Base-by-base conservation (phyloP, 805 yeast species). In the Saccharomycopsis microspora region DNA sequence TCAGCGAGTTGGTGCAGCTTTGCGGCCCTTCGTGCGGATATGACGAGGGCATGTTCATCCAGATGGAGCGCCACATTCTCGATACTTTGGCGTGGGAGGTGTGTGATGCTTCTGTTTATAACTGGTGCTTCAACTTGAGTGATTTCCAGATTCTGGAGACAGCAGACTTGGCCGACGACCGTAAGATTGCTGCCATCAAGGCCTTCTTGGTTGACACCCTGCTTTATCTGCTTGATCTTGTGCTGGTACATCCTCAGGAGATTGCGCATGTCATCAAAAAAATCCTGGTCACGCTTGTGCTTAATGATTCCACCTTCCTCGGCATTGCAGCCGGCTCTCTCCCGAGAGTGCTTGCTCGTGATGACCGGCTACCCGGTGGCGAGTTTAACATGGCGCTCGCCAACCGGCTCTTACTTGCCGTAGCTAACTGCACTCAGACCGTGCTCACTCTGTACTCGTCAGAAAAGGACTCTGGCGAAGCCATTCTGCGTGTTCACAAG, bases 31-130 rank as follows among this genome's bases (percentile, higher is more conserved):
- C 71, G 49, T 73, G 78, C 56, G 72, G 72, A 7, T 85, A 83
- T 58, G 81, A 76, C 51, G 67, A 69, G 38, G 72, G 74, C 40
- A 75, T 78, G 78, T 78, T 78, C 60, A 67, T 73, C 29, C 93
- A 84, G 61, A 85, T 85, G 93, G 95, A 85, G 63, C 67, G 75
- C 55, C 94, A 85, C 58, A 75, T 85, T 10, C 67, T 85, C 50
- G 64, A 73, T 31, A 82, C 93, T 0, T 68, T 86, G 51, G 78
- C 80, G 47, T 85, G 94, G 94, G 64, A 71, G n/a, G 64, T 80
- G 39, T 71, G 73, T 43, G 78, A 74, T 45, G 78, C 85, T 0
- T 67, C 71, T 30, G 57, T 64, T 41, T 64, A 62, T 41, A 62
- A 65, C 43, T 71, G 75, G 70, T 69, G 43, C 71, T 71, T 49